Base-by-base conservation (phyloP, 176 grass and related monocot species). In the Rhynchospora tenuis region DNA sequence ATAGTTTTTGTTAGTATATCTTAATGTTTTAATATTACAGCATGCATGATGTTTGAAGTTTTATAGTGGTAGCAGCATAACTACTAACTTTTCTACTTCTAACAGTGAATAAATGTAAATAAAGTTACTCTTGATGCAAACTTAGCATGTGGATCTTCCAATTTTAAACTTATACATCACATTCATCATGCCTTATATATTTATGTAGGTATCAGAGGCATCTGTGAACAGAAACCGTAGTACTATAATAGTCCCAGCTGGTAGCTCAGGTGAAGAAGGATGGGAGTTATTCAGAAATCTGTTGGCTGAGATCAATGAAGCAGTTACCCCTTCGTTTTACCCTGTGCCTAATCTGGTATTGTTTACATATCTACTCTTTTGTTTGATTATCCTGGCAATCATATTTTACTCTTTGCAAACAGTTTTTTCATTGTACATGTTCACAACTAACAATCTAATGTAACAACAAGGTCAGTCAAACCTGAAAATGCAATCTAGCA, bases 221-320 rank as follows among this genome's bases (percentile, higher is more conserved):
- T 99, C 96, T 2, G 93, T 95, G 83, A 99, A 95, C 47, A 91
- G 96, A 83, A 99, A 99, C 79, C 92, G 96, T 59, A 99, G 96
- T 71, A 99, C 96, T 15, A 99, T 99, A 57, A 95, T 93, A 83
- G 86, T 99, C 87, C 96, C 96, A 0, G 96, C 96, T 67, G 93
- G 96, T 72, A 99, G 91, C 86, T 90, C 96, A 80, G 89, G 93
- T 45, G 96, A 99, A 91, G 96, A 99, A 86, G 96, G 96, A 57
- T 99, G 96, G 96, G 91, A 93, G 90, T 86, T 92, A 81, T 99
- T 99, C 81, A 93, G 96, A 68, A 95, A 90, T 89, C 85, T 99
- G 64, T 85, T 99, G 52, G 61, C 93, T 48, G 96, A 99, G 71
- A 95, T 99, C 76, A 95, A 95, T 86, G 90, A 91, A 61, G 96